A percentile compares a stretch with the other conserved stretches of the same genome.
phyloP scores from a whole-genome alignment of 2,329 filamentous ascomycete genomes.

The Sporothrix humicola region DNA sequence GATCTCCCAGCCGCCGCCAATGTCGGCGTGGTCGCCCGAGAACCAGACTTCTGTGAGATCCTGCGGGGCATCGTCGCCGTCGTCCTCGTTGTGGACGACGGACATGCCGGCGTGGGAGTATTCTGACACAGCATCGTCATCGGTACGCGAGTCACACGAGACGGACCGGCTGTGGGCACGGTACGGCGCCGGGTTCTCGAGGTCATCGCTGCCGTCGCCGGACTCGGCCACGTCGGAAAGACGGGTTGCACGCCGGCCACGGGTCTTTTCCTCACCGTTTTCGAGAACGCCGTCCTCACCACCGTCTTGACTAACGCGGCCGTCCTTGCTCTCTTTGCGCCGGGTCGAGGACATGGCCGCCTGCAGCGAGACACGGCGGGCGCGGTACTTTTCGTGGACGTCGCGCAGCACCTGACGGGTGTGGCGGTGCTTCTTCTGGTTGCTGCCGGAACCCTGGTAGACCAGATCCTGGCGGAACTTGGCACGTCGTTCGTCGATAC shows the following conservation, averaged over 20 bases:
- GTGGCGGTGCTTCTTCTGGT: constrained; percentile 36
- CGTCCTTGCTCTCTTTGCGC: not conserved
- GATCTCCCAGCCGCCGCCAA: constrained; percentile 74
- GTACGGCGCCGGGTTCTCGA: constrained; percentile 49
- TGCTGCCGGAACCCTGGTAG: constrained; percentile 52
- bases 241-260: constrained; percentile 34
- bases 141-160: constrained; percentile 40
- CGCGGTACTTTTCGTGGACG: constrained; percentile 48
- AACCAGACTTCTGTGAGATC: constrained; percentile 85
- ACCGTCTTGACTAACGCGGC: not conserved
- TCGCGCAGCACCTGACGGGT: constrained; percentile 41
- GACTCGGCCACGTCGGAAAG: constrained; percentile 16
- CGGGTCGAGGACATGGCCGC: constrained; percentile 23
- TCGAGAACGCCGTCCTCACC: not conserved
- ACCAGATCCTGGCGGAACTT: constrained; percentile 76
- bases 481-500: constrained; percentile 72
- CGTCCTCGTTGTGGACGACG: constrained; percentile 43
- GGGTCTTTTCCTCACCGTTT: constrained; percentile 4
- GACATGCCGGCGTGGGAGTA: constrained; percentile 35
- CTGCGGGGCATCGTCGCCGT: constrained; percentile 60
- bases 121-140: constrained; percentile 27
- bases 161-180: constrained; percentile 48
- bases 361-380: constrained; percentile 29
- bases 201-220: constrained; percentile 4
- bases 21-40: constrained; percentile 76